phyloP scores from a whole-genome alignment of 805 yeast genomes.

The Candida piceae region DNA sequence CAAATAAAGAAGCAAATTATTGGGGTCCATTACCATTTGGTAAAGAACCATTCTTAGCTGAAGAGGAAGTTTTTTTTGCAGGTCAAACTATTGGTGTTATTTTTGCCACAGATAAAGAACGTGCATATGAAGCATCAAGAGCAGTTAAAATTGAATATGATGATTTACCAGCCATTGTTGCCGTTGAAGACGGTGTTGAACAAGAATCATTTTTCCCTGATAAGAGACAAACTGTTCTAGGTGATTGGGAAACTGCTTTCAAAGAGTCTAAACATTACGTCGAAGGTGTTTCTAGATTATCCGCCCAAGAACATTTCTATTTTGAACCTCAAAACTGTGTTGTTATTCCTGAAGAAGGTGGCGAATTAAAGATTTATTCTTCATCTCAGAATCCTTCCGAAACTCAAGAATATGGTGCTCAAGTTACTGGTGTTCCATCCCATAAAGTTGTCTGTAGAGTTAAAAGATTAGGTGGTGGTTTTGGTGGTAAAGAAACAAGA shows the following conservation, averaged over 20 bases:
- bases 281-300: conserved; percentile 36
- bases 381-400: conserved; percentile 43
- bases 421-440: conserved; percentile 38
- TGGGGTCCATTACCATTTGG: conserved; percentile 41
- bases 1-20: conserved; percentile 31
- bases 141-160: conserved; percentile 39
- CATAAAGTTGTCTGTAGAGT: conserved; percentile 36
- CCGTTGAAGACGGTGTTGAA: conserved; percentile 40
- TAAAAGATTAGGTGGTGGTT: conserved; percentile 45
- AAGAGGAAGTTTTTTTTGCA: conserved; percentile 34
- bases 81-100: conserved; percentile 43
- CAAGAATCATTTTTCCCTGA: conserved; percentile 36
- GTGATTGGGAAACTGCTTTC: conserved; percentile 37
- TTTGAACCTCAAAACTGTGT: conserved; percentile 42
- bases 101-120: conserved; percentile 34
- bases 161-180: conserved; percentile 35
- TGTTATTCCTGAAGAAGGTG: conserved; percentile 41
- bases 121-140: conserved; percentile 39
- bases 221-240: conserved; percentile 30
- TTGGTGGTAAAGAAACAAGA: conserved; percentile 46
- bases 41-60: conserved; percentile 40
- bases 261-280: conserved; percentile 27
- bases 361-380: conserved; percentile 39
- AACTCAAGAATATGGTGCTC: conserved; percentile 38
- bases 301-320: conserved; percentile 47